Percentiles rank a stretch among this genome's conserved stretches.
Evolutionary conservation across 345 rosid species (phyloP).

Genomic region (Bretschneidera sinensis): DNA sequence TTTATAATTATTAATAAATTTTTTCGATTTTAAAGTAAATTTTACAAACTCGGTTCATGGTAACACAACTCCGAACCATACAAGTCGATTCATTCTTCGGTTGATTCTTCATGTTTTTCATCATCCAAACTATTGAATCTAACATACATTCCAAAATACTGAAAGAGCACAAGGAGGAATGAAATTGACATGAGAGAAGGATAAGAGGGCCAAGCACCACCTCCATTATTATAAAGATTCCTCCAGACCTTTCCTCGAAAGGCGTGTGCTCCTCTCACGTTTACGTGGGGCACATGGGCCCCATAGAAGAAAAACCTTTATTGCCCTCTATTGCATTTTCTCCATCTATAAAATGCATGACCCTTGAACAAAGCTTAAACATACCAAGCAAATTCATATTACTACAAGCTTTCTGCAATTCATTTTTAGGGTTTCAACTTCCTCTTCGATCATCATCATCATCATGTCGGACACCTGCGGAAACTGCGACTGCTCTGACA

Average conservation of each 20-base stretch:
- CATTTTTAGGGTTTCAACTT: neutral
- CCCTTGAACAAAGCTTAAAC: slow-evolving; percentile 1
- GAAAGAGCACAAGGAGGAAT: slow-evolving; percentile 8
- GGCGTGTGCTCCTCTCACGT: slow-evolving; percentile 51
- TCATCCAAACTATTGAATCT: no score
- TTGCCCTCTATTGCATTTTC: neutral
- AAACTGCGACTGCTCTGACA: slow-evolving; percentile 79
- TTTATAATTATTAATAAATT: no score
- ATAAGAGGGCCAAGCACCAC: slow-evolving; percentile 28
- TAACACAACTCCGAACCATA: no score
- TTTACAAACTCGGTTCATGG: no score
- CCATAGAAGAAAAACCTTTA: no score
- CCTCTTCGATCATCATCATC: slow-evolving; percentile 4
- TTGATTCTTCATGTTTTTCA: no score
- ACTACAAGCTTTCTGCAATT: no score
- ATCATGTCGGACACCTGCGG: slow-evolving; percentile 75
- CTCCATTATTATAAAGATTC: slow-evolving; percentile 49
- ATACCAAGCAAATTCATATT: slow-evolving; percentile 17
- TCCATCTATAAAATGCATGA: slow-evolving; percentile 47
- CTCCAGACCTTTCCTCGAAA: slow-evolving; percentile 3
- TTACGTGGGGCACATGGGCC: slow-evolving; percentile 4
- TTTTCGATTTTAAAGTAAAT: no score
- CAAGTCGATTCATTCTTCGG: no score
- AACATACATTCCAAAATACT: no score
- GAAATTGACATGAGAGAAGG: slow-evolving; percentile 67